These are phyloP conservation scores for Moesziomyces globuligerus DNA, from an alignment of 1,284 basidiomycete genomes.

Conservation along the genomic window DNA sequence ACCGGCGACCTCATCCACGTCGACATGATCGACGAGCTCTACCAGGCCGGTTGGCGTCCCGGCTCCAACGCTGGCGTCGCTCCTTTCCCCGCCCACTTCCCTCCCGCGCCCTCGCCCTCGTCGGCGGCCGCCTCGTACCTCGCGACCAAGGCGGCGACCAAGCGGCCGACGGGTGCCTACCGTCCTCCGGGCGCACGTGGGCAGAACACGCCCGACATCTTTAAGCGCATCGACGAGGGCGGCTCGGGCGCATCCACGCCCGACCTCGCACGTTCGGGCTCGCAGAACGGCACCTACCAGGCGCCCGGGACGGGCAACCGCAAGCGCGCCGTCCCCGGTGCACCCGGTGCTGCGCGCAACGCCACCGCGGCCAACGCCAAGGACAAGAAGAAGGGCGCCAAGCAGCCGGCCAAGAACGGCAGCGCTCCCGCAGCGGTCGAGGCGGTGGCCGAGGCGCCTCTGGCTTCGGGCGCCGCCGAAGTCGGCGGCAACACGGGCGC, in stretches of 20 bases:
- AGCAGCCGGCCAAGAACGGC: slow-evolving; percentile 47
- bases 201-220: slow-evolving; percentile 81
- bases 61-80: slow-evolving; percentile 75
- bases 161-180: slow-evolving; percentile 67
- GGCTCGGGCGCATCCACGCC: slow-evolving; percentile 44
- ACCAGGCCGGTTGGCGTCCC: slow-evolving; percentile 87
- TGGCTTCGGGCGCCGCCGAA: slow-evolving; percentile 42
- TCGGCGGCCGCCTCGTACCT: slow-evolving; percentile 71
- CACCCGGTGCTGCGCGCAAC: slow-evolving; percentile 36
- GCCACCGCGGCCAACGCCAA: slow-evolving; percentile 13
- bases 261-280: slow-evolving; percentile 23
- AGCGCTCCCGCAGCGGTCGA: slow-evolving; percentile 12
- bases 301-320: slow-evolving; percentile 43
- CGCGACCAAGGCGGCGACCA: slow-evolving; percentile 57
- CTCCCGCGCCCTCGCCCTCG: slow-evolving; percentile 78
- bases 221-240: slow-evolving; percentile 87
- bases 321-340: slow-evolving; percentile 54
- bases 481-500: slow-evolving; percentile 50
- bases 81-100: slow-evolving; percentile 79
- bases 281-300: slow-evolving; percentile 46
- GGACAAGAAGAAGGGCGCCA: slow-evolving; percentile 41
- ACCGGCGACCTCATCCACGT: slow-evolving; percentile 84
- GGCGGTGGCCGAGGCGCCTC: slow-evolving; percentile 7
- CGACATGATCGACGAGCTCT: slow-evolving; percentile 83
- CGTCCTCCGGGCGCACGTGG: slow-evolving; percentile 77